Conservation (phyloP, 352 stramenopile genomes). For the Elongisporangium undulatum region DNA sequence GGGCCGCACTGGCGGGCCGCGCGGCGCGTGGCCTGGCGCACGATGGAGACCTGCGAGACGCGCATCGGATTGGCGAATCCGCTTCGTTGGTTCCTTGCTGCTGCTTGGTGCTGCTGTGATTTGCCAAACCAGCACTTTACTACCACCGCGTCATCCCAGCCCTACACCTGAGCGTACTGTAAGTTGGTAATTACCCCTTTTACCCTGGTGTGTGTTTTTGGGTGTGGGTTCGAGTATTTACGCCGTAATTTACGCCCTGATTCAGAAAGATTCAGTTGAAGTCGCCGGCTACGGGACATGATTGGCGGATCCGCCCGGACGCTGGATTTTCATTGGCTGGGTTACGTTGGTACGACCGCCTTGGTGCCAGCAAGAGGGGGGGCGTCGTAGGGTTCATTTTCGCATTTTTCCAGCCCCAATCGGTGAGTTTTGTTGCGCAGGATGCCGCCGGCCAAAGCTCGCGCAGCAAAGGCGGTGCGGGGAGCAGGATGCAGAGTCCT, state of each 20-base stretch:
- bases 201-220: neutral
- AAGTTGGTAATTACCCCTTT: neutral
- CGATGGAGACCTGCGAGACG: neutral
- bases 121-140: neutral
- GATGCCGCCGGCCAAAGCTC: neutral
- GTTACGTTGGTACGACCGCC: constrained; percentile 4
- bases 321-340: constrained; percentile 5
- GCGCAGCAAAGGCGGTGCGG: neutral
- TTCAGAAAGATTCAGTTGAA: constrained; percentile 13
- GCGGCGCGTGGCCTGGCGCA: constrained; percentile 9
- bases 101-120: constrained; percentile 3
- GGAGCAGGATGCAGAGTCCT: neutral
- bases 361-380: constrained; percentile 10
- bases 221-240: neutral
- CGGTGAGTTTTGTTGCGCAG: neutral
- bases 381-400: constrained; percentile 1
- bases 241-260: constrained; percentile 1
- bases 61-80: neutral
- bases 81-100: constrained; percentile 2
- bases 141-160: neutral
- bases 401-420: neutral
- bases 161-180: neutral
- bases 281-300: constrained; percentile 2
- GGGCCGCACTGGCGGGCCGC: constrained; percentile 17
- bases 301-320: neutral